Conservation (phyloP, 139 green algal species). For the Coccomyxa sp. region DNA sequence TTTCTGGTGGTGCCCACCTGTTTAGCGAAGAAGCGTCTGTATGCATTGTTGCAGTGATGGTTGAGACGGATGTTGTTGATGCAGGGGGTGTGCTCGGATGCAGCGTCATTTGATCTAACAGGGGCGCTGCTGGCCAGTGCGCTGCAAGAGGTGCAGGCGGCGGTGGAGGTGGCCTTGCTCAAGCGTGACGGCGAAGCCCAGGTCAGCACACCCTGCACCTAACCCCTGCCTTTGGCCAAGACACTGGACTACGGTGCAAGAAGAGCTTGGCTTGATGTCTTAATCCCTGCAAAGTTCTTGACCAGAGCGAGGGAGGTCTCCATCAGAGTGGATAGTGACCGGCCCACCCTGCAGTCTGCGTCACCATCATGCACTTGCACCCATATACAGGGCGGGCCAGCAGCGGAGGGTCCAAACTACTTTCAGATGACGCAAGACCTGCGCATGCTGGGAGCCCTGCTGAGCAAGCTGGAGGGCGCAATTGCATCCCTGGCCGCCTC, state of each 20-base stretch:
- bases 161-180: slow-evolving; percentile 31
- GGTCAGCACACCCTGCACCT: slow-evolving; percentile 5
- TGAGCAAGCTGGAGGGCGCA: slow-evolving; percentile 34
- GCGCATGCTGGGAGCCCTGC: slow-evolving; percentile 11
- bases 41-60: too few species aligned
- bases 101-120: slow-evolving; percentile 82
- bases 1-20: too few species aligned
- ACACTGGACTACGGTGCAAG: too few species aligned
- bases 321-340: not conserved
- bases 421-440: slow-evolving; percentile 13
- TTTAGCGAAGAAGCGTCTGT: too few species aligned
- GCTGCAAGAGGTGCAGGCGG: slow-evolving; percentile 54
- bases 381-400: too few species aligned
- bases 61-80: not conserved
- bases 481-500: slow-evolving; percentile 22
- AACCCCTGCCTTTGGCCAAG: not conserved
- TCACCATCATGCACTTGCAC: not conserved
- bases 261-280: too few species aligned
- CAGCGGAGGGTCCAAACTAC: slow-evolving; percentile 8
- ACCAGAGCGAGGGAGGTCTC: too few species aligned
- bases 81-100: slow-evolving; percentile 75
- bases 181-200: slow-evolving; percentile 7
- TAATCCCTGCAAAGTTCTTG: too few species aligned
- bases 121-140: slow-evolving; percentile 43
- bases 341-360: not conserved